These are phyloP conservation scores for Penicillium canescens DNA, from an alignment of 495 filamentous ascomycete species.

Conservation along the genomic window DNA sequence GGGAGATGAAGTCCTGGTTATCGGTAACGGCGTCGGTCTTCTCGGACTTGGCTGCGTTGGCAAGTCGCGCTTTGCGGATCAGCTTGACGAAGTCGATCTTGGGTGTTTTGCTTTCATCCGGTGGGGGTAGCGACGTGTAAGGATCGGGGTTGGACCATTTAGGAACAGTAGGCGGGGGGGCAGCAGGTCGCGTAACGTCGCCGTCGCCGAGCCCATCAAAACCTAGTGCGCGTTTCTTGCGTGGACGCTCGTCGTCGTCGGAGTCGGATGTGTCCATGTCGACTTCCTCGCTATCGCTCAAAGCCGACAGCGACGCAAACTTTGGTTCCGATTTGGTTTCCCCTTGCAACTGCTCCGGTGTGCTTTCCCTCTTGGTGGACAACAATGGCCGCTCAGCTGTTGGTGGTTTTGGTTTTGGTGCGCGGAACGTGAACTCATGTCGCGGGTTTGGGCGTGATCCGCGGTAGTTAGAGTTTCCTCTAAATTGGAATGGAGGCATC, in stretches of 20 bases:
- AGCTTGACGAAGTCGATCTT: slow-evolving; percentile 84
- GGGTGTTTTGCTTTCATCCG: slow-evolving; percentile 54
- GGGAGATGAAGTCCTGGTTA: slow-evolving; percentile 83
- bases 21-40: slow-evolving; percentile 55
- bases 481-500: slow-evolving; percentile 42
- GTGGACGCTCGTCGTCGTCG: slow-evolving; percentile 46
- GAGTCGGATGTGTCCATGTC: slow-evolving; percentile 62
- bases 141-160: slow-evolving; percentile 95
- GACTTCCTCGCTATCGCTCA: slow-evolving; percentile 73
- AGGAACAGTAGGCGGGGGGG: slow-evolving; percentile 44
- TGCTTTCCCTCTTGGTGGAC: slow-evolving; percentile 33
- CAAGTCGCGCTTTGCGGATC: slow-evolving; percentile 79
- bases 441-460: slow-evolving; percentile 21
- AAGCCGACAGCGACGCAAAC: slow-evolving; percentile 53
- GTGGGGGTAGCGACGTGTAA: slow-evolving; percentile 78
- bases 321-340: slow-evolving; percentile 33
- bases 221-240: slow-evolving; percentile 53
- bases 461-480: slow-evolving; percentile 32
- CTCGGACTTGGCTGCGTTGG: slow-evolving; percentile 33
- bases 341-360: slow-evolving; percentile 37
- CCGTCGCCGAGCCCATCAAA: slow-evolving; percentile 41
- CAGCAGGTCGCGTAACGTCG: slow-evolving; percentile 16
- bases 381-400: slow-evolving; percentile 51
- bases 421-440: slow-evolving; percentile 49
- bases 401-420: slow-evolving; percentile 30